Conservation (phyloP, 108 stramenopile genomes). For the Cyclostephanos tholiformis region DNA sequence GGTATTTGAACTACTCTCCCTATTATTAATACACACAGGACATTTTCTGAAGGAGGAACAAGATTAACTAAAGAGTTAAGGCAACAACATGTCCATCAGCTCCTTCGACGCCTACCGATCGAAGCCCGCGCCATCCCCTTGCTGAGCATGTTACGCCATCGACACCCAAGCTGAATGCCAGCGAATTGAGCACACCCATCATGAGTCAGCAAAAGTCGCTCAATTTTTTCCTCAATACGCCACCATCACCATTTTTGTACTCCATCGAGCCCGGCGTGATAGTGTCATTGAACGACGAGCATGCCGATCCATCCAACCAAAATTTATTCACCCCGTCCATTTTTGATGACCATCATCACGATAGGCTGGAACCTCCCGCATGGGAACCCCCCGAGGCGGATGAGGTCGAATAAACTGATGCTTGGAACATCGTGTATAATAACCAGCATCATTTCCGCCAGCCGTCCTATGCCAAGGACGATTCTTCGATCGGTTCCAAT, state of each 20-base stretch:
- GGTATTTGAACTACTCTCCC: too few relatives aligned
- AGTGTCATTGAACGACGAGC: background rate
- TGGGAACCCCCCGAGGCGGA: slow-evolving; percentile 39
- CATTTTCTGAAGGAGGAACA: too few relatives aligned
- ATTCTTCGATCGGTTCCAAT: slow-evolving; percentile 40
- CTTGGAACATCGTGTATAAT: slow-evolving; percentile 39
- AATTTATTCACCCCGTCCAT: slow-evolving; percentile 11
- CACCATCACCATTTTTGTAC: slow-evolving; percentile 11
- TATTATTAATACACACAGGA: too few relatives aligned
- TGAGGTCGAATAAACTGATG: slow-evolving; percentile 41
- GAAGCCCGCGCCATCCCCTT: background rate
- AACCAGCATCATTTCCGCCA: slow-evolving; percentile 34
- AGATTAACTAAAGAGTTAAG: too few relatives aligned
- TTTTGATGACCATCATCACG: background rate
- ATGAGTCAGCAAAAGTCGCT: slow-evolving; percentile 20
- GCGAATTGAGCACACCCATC: slow-evolving; percentile 34
- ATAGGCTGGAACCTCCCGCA: slow-evolving; percentile 39
- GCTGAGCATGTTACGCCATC: slow-evolving; percentile 2
- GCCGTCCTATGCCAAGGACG: slow-evolving; percentile 3
- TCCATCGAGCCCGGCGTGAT: background rate
- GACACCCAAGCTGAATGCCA: slow-evolving; percentile 7
- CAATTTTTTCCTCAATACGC: slow-evolving; percentile 16
- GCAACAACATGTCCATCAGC: background rate
- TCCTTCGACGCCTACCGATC: slow-evolving; percentile 4
- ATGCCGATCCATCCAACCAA: background rate